phyloP scores from a whole-genome alignment of 1,284 basidiomycete species.

The Cerioporus squamosus region DNA sequence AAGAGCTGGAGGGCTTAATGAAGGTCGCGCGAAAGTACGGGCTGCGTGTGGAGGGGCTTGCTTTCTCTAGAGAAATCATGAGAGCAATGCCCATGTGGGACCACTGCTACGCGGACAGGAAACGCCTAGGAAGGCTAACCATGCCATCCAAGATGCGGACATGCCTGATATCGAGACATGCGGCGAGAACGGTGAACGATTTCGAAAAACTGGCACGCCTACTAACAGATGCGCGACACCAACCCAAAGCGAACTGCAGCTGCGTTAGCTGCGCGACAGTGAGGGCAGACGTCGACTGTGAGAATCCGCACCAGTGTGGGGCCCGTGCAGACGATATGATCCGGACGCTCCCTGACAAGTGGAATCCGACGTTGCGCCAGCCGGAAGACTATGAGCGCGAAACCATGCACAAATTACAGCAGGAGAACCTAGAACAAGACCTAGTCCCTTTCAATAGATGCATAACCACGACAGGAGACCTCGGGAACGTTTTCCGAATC shows the following conservation, averaged over 20 bases:
- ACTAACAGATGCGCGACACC: too few species aligned
- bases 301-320: too few species aligned
- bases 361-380: constrained; percentile 8
- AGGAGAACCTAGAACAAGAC: neutral
- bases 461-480: neutral
- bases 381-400: constrained; percentile 5
- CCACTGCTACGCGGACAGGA: constrained; percentile 6
- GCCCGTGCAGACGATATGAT: too few species aligned
- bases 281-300: too few species aligned
- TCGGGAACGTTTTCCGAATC: neutral
- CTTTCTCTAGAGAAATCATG: constrained; percentile 8
- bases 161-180: neutral
- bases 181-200: too few species aligned
- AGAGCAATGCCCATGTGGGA: constrained; percentile 29
- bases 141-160: neutral
- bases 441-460: neutral
- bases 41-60: neutral
- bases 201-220: too few species aligned
- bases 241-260: too few species aligned
- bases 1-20: too few species aligned
- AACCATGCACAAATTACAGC: too few species aligned
- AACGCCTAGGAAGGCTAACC: neutral
- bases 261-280: too few species aligned
- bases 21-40: neutral
- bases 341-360: neutral